Percentiles rank a stretch among this genome's conserved stretches.
These are phyloP conservation scores for Dianthus caryophyllus DNA, from an alignment of 148 eudicot genomes.

Conservation along the genomic window DNA sequence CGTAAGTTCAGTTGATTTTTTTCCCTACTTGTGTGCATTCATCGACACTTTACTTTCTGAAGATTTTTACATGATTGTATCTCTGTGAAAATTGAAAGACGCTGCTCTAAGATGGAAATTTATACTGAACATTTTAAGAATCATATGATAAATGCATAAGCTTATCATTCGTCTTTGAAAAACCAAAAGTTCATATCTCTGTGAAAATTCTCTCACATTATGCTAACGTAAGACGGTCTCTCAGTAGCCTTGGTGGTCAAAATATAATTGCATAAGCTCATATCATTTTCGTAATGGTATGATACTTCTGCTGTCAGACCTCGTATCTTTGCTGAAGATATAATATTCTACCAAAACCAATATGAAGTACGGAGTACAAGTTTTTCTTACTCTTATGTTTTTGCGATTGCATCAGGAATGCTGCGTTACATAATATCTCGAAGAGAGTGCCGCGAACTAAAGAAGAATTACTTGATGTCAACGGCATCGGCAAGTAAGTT, in stretches of 20 bases:
- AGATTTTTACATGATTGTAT: background rate
- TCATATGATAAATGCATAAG: constrained; percentile 1
- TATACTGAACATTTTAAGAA: background rate
- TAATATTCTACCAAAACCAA: background rate
- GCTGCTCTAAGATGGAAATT: background rate
- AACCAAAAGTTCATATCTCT: no score
- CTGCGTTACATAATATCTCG: constrained; percentile 44
- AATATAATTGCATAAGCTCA: no score
- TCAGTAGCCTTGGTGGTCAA: no score
- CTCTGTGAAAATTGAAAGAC: background rate
- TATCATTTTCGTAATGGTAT: background rate
- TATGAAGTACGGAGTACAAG: no score
- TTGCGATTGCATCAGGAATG: constrained; percentile 42
- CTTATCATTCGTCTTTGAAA: background rate
- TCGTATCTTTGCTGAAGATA: constrained; percentile 9
- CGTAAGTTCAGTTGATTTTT: constrained; percentile 37
- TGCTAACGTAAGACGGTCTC: no score
- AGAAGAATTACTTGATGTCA: constrained; percentile 68
- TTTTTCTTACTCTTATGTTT: constrained; percentile 1
- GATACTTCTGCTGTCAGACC: background rate
- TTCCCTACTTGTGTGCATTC: background rate
- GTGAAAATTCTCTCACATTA: no score
- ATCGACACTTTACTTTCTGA: background rate
- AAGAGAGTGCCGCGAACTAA: constrained; percentile 58
- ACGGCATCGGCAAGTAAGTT: constrained; percentile 84